phyloP scores from a whole-genome alignment of 169 alveolate species.

The Plasmodium yoelii region DNA sequence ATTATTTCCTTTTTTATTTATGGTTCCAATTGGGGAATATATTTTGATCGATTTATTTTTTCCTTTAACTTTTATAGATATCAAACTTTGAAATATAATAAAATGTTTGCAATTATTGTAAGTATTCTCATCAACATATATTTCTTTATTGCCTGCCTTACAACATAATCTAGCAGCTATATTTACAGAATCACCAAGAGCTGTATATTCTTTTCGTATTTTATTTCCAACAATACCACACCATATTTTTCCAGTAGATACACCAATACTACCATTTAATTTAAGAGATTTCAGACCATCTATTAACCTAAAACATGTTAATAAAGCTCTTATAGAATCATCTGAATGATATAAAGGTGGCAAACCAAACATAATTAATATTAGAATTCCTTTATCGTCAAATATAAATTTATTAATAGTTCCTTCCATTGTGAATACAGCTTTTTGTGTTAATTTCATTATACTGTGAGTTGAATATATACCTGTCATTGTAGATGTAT shows the following conservation, averaged over 20 bases:
- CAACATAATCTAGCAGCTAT: slow-evolving; percentile 84
- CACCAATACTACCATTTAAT: slow-evolving; percentile 85
- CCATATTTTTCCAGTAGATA: slow-evolving; percentile 89
- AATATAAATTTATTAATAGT: slow-evolving; percentile 86
- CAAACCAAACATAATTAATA: slow-evolving; percentile 87
- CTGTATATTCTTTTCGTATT: slow-evolving; percentile 88
- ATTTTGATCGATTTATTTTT: slow-evolving; percentile 81
- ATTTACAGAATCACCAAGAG: slow-evolving; percentile 88
- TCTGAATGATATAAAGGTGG: slow-evolving; percentile 90
- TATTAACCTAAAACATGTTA: slow-evolving; percentile 83
- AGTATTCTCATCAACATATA: slow-evolving; percentile 83
- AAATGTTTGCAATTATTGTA: slow-evolving; percentile 80
- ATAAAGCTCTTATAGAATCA: slow-evolving; percentile 87
- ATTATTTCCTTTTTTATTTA: slow-evolving; percentile 26
- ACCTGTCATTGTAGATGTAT: slow-evolving; percentile 79
- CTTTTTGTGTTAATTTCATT: slow-evolving; percentile 80
- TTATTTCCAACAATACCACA: slow-evolving; percentile 89
- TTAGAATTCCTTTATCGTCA: slow-evolving; percentile 88
- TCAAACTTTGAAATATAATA: slow-evolving; percentile 81
- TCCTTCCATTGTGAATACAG: slow-evolving; percentile 84
- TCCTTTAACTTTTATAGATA: slow-evolving; percentile 86
- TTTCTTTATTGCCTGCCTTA: slow-evolving; percentile 77
- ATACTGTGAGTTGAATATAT: slow-evolving; percentile 78
- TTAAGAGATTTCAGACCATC: slow-evolving; percentile 83
- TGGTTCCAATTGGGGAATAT: slow-evolving; percentile 88